phyloP scores from a whole-genome alignment of 371 early-diverging fungal species.

The Nematocida sp. region DNA sequence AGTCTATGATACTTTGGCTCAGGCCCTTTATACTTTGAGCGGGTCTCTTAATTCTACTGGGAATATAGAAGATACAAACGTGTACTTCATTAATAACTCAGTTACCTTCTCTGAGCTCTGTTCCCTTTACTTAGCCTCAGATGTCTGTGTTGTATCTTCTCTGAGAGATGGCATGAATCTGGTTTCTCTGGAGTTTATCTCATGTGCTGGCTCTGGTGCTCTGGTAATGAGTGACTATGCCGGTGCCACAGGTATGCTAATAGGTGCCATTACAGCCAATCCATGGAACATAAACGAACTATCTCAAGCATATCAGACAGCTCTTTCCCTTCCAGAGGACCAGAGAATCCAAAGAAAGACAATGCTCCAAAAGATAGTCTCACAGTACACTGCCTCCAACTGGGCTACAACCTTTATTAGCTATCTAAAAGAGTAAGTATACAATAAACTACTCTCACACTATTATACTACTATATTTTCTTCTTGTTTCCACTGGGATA shows the following conservation, averaged over 20 bases:
- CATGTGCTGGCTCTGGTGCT: slow-evolving; percentile 78
- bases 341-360: slow-evolving; percentile 74
- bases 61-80: slow-evolving; percentile 85
- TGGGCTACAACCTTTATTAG: slow-evolving; percentile 71
- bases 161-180: slow-evolving; percentile 99
- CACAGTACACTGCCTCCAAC: slow-evolving; percentile 88
- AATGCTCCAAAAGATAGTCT: slow-evolving; percentile 81
- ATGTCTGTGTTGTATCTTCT: slow-evolving; percentile 88
- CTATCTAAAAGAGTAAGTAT: no score
- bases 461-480: no score
- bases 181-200: slow-evolving; percentile 91
- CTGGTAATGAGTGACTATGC: slow-evolving; percentile 94
- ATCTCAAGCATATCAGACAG: slow-evolving; percentile 76
- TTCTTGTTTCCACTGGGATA: no score
- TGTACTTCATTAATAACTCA: slow-evolving; percentile 90
- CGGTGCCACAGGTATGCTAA: slow-evolving; percentile 90
- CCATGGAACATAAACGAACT: slow-evolving; percentile 94
- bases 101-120: slow-evolving; percentile 85
- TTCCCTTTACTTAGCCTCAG: slow-evolving; percentile 83
- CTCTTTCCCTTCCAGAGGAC: slow-evolving; percentile 79
- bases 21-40: slow-evolving; percentile 82
- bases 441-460: no score
- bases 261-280: slow-evolving; percentile 88
- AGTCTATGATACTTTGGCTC: slow-evolving; percentile 82
- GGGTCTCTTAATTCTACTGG: slow-evolving; percentile 90